These are phyloP conservation scores for Coffea humblotiana DNA, from an alignment of 305 asterid species.

Conservation along the genomic window DNA sequence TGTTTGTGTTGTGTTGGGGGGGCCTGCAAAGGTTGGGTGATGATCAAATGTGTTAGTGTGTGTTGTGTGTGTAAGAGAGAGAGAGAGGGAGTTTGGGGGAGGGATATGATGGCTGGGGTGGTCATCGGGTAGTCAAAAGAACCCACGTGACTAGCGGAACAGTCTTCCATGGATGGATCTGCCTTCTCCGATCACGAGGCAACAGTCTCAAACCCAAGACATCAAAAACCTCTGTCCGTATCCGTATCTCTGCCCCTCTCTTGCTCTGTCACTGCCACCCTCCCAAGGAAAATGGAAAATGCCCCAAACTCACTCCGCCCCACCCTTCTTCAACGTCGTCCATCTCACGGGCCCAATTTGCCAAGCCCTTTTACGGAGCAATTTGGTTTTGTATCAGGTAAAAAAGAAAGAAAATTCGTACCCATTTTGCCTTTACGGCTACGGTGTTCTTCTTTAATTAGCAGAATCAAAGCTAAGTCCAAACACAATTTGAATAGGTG, in stretches of 20 bases:
- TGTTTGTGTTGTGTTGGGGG: too few species aligned
- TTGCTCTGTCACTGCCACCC: slow-evolving; percentile 28
- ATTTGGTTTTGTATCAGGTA: not conserved
- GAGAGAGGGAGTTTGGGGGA: not conserved
- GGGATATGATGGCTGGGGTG: not conserved
- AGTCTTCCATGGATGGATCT: slow-evolving; percentile 63
- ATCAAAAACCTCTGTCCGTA: slow-evolving; percentile 46
- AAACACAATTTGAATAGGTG: not conserved
- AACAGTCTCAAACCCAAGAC: slow-evolving; percentile 44
- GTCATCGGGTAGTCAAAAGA: slow-evolving; percentile 50
- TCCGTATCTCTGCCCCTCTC: slow-evolving; percentile 35
- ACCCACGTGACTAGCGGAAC: slow-evolving; percentile 55
- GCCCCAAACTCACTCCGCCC: not conserved
- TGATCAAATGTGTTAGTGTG: not conserved
- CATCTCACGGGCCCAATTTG: slow-evolving; percentile 8
- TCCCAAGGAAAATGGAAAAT: slow-evolving; percentile 41
- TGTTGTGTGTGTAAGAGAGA: not conserved
- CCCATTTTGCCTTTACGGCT: slow-evolving; percentile 1
- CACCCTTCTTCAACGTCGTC: not conserved
- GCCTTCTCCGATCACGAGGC: slow-evolving; percentile 64
- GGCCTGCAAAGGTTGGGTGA: not conserved
- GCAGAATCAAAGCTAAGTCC: not conserved
- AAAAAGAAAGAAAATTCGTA: not conserved
- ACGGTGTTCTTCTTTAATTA: slow-evolving; percentile 1
- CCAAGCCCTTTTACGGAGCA: too few species aligned